These are phyloP conservation scores for Pyrus hybrid DNA, from an alignment of 331 rosid species.

Conservation along the genomic window DNA sequence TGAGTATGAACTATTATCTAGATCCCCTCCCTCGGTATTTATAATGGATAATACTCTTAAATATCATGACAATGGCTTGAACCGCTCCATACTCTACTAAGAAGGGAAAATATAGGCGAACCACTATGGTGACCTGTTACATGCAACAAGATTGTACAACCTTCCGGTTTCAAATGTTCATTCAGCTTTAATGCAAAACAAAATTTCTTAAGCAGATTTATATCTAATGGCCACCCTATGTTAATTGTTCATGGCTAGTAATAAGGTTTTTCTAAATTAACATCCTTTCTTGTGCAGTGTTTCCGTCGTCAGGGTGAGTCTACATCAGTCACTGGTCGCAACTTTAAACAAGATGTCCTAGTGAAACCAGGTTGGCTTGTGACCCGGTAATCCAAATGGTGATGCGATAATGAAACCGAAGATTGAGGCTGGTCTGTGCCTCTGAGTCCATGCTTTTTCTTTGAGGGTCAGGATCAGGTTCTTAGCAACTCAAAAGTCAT, in stretches of 20 bases:
- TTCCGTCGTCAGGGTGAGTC: conserved; percentile 96
- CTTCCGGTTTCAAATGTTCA: not conserved
- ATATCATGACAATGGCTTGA: not conserved
- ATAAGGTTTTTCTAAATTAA: not conserved
- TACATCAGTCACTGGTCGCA: conserved; percentile 79
- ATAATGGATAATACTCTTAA: too few relatives aligned
- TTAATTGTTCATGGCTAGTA: not conserved
- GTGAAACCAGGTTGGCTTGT: conserved; percentile 95
- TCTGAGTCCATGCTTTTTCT: not conserved
- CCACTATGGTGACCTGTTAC: not conserved
- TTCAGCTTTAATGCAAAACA: too few relatives aligned
- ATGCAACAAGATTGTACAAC: not conserved
- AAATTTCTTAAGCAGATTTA: not conserved
- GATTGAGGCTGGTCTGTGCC: not conserved
- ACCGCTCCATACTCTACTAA: not conserved
- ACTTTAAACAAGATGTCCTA: conserved; percentile 69
- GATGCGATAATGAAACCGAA: not conserved
- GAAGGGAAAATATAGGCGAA: not conserved
- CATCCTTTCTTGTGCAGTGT: conserved; percentile 58
- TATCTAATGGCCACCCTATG: not conserved
- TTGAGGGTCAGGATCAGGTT: not conserved
- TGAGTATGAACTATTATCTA: not conserved
- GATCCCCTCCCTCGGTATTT: too few relatives aligned
- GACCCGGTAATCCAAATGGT: conserved; percentile 36
- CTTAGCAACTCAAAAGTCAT: not conserved